Base-by-base conservation (phyloP, 148 eudicot species). In the Pharnaceum exiguum region DNA sequence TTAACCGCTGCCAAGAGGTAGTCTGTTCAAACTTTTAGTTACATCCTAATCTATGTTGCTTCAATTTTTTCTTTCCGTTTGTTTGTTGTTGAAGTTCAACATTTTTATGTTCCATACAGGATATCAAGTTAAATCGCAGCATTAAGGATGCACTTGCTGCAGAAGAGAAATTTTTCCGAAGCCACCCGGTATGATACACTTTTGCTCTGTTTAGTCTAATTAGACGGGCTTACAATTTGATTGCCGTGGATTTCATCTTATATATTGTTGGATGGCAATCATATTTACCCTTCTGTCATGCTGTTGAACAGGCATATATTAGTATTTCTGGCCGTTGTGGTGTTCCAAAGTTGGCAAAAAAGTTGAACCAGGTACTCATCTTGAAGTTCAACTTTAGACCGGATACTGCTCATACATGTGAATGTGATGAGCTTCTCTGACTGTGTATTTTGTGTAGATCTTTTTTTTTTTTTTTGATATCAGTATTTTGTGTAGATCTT, bases 1-100 rank as follows among this genome's bases (percentile, higher is more conserved):
- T 89, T 29, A 86, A 89, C 66, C 95, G 95, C 38, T 79, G 97
- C 69, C 97, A 89, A 75, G 86, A 86, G 95, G 97, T 89, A 79
- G 69, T 38, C 1, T 57, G 15, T 21, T 55, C 2, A 32, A 17
- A 35, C 27, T 32, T 10, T 15, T 19, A 44, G 40, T 47, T 17
- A 43, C 22, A 51, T 16, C 51, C 39, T 48, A 37, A 23, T 55
- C 55, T 22, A n/a, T 25, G 7, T 54, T 38, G 16, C 28, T n/a
- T 11, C 28, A 15, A 40, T 63, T 48, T 36, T 53, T 16, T 63
- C 35, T 13, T 24, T 8, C 21, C 24, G 6, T 36, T 16, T 55
- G 35, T 48, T 23, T 40, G 31, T 16, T 53, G 13, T 37, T 15
- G 51, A 47, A 33, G 30, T 27, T 61, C 57, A 35, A 33, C 35